Percentiles rank a stretch among this genome's conserved stretches.
Evolutionary conservation across 306 rosid species (phyloP).

Genomic region (Gastrolobium bilobum): DNA sequence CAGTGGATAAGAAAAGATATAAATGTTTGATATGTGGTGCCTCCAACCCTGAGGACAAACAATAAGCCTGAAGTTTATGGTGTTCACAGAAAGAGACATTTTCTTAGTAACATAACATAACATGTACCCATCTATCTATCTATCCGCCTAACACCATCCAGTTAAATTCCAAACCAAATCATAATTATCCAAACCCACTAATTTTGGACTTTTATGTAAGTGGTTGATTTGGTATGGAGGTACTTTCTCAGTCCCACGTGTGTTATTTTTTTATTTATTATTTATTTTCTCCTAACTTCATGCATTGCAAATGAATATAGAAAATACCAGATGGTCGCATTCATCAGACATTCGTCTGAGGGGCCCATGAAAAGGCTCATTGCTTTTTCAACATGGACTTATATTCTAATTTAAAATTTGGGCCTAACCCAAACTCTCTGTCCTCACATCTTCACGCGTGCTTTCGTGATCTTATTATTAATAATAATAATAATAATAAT

Average conservation of each 20-base stretch:
- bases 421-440: slow-evolving; percentile 23
- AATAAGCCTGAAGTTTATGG: slow-evolving; percentile 33
- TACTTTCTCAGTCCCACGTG: slow-evolving; percentile 59
- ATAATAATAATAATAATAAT: no score
- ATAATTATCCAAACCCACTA: slow-evolving; percentile 48
- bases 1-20: slow-evolving; percentile 41
- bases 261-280: slow-evolving; percentile 28
- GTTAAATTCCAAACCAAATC: slow-evolving; percentile 46
- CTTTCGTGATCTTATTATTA: no score
- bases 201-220: slow-evolving; percentile 47
- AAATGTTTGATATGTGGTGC: slow-evolving; percentile 37
- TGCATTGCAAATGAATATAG: slow-evolving; percentile 36
- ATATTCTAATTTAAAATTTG: neutral
- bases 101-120: slow-evolving; percentile 45
- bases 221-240: slow-evolving; percentile 48
- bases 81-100: slow-evolving; percentile 48
- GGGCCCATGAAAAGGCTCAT: slow-evolving; percentile 45
- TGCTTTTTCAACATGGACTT: slow-evolving; percentile 45
- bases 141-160: slow-evolving; percentile 36
- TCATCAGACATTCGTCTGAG: slow-evolving; percentile 49
- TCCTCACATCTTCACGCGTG: slow-evolving; percentile 26
- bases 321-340: slow-evolving; percentile 47
- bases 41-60: slow-evolving; percentile 46
- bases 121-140: slow-evolving; percentile 39
- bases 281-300: slow-evolving; percentile 25